Evolutionary conservation across 2,329 filamentous ascomycete species (phyloP), one percentile per base, ranked within the genome.

Genomic region (Talaromyces atroroseus): DNA sequence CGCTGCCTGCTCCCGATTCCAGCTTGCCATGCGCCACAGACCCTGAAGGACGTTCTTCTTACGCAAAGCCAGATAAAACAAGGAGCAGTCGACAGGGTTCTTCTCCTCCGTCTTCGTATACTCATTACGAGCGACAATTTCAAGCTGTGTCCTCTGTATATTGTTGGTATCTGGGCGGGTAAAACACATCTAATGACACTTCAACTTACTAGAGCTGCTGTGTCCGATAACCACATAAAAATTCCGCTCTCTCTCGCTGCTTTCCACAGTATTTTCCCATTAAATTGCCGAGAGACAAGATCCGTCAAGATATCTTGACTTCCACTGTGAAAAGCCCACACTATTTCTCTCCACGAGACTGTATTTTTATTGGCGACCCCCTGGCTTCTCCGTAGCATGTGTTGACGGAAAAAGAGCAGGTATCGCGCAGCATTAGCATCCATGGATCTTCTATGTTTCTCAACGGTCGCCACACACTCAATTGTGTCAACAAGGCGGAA

Each of bases 31-130:
- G 18, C 95, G 85, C 94, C 94, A 99, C 0, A 99, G 78, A 0
- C 91, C 92, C 62, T 95, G 83, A 1, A 99, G 81, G 0, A 97
- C 88, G 2, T 88, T 81, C 71, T 99, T 99, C 76, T 96, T 97
- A 62, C 82, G 83, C 12, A 99, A 80, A 0, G 95, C 92, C 18
- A 99, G 80, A 69, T 97, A 99, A 74, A 88, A 95, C 8, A 99
- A 76, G 62, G 87, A 90, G 73, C 94, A 97, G 65, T 96, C 88
- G 8, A 95, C 84, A 0, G 94, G 94, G 63, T 95, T 92, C 69
- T 91, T 94, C 57, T 88, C 82, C 32, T 96, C 90, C 21, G 84
- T 86, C 62, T 89, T 90, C 16, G 90, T 91, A 71, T 97, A 99
- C 67, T 97, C 91, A 61, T 94, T 96, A 45, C 92, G 85, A 29